Evolutionary conservation across 2,329 filamentous ascomycete species (phyloP), one percentile per base, ranked within the genome.

Genomic region (Teratosphaeria viscida): DNA sequence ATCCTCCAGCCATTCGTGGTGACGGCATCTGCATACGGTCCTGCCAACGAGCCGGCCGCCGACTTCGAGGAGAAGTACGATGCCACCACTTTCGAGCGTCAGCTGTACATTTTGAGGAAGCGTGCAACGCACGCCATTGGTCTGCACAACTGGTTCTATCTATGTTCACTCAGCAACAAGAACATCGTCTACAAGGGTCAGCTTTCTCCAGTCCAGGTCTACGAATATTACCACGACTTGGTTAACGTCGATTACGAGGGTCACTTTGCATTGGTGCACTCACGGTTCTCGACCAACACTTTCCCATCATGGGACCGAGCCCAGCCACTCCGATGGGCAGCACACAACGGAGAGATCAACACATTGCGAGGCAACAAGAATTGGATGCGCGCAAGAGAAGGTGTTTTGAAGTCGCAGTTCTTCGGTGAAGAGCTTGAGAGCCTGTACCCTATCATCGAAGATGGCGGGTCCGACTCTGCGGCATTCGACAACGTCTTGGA

Each of bases 131-230:
- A 96, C 79, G 88, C 90, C 70, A 94, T 96, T 73, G 92, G 92
- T 61, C 83, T 96, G 59, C 90, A 95, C 77, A 96, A 96, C 76
- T 97, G 92, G 92, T 97, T 97, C 81, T 97, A 97, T 75, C 82
- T 97, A 61, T 97, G 92, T 82, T 96, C 91, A 56, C 79, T 97
- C 66, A 94, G 87, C 75, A 96, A 96, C 85, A 92, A 92, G 78
- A 97, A 97, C 79, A 97, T 97, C 77, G 90, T 97, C 62, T 97
- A 97, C 83, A 97, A 97, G 82, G 92, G 92, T 64, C 94, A 97
- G 75, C 81, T 97, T 66, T 88, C 92, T 53, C 92, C 92, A 27
- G 85, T 92, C 34, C 92, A 97, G 79, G 92, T 97, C 57, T 97
- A 97, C 78, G 88, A 95, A 73, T 97, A 97, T 80, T 97, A 95